Conservation (phyloP, 441 rosid species). For the Gossypium trilobum region DNA sequence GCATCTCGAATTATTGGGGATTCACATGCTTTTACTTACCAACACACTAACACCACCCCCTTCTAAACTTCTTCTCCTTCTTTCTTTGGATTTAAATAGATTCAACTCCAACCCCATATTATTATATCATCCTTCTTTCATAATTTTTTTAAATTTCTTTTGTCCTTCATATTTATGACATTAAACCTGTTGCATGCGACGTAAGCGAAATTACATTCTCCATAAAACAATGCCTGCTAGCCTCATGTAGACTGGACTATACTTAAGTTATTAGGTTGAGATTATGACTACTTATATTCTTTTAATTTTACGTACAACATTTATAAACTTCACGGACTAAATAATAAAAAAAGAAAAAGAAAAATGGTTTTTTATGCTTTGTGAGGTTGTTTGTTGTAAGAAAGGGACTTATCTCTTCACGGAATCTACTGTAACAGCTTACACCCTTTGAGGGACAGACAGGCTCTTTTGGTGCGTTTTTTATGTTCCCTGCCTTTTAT, state of each 20-base stretch:
- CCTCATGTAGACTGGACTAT: neutral
- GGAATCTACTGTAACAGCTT: neutral
- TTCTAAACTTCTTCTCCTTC: neutral
- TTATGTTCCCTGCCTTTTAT: neutral
- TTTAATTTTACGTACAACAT: neutral
- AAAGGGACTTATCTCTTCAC: neutral
- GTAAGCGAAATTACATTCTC: no score
- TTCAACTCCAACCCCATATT: neutral
- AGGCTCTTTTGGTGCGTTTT: neutral
- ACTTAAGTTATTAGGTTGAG: neutral
- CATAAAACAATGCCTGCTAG: neutral
- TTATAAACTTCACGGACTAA: neutral
- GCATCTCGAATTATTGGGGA: conserved; percentile 76
- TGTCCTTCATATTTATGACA: no score
- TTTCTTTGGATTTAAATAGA: neutral
- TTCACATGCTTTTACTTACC: conserved; percentile 51
- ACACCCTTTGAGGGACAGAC: neutral
- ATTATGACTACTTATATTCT: no score
- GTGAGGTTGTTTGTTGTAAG: neutral
- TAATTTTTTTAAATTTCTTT: no score
- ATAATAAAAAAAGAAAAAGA: neutral
- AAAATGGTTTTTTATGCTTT: neutral
- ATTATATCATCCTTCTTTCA: no score
- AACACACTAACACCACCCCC: neutral
- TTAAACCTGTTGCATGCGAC: no score